Conservation (phyloP, 225 moss, liverwort and hornwort genomes). For the Bryoerythrophyllum caledonicum region DNA sequence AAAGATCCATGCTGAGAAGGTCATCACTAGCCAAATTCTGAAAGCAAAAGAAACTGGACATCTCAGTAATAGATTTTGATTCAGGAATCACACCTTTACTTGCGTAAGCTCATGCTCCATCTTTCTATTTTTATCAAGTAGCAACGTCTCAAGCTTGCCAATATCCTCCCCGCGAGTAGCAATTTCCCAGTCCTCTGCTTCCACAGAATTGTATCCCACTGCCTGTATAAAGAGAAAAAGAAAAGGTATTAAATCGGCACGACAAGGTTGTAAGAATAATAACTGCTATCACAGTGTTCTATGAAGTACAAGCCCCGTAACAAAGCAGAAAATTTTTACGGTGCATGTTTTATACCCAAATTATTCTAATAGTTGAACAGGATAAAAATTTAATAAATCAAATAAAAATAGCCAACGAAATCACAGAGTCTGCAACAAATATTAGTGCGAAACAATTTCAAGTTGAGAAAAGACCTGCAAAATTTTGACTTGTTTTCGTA, state of each 20-base stretch:
- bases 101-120: constrained; percentile 98
- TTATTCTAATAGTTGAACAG: not conserved
- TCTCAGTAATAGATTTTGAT: not conserved
- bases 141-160: constrained; percentile 91
- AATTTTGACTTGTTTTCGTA: constrained; percentile 97
- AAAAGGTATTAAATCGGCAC: not conserved
- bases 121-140: constrained; percentile 94
- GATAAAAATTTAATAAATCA: not conserved
- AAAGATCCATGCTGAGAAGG: not conserved
- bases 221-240: constrained; percentile 54
- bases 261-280: not conserved
- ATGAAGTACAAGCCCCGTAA: not conserved
- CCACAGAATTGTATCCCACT: constrained; percentile 91
- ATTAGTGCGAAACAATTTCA: constrained; percentile 4
- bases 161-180: constrained; percentile 96
- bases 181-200: constrained; percentile 97
- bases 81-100: constrained; percentile 69
- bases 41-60: constrained; percentile 3
- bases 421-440: not conserved
- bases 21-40: not conserved
- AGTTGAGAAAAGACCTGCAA: constrained; percentile 61
- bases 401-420: not conserved
- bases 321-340: not conserved
- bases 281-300: not conserved
- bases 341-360: not conserved